Base-by-base conservation (phyloP, 495 filamentous ascomycete species). In the Cenococcum geophilum region DNA sequence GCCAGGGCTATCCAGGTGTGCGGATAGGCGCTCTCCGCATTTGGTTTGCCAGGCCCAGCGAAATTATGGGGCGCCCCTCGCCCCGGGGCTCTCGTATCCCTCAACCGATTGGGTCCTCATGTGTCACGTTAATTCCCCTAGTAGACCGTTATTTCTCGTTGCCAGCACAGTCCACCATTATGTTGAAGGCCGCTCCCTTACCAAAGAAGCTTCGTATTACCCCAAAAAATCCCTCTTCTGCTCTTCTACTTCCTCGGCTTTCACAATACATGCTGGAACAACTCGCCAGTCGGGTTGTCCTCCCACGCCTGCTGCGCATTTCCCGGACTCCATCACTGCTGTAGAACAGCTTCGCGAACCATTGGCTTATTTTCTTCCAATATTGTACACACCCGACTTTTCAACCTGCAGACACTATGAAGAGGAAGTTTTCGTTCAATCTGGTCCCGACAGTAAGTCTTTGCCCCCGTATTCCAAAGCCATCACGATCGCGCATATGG, bases 361-460 rank as follows among this genome's bases (percentile, higher is more conserved):
- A 25, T 32, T 32, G 20, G 21, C 25, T 16, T 32, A 8, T 52
- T 27, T 52, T 16, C 20, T 52, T 9, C 18, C 14, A 18, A 4
- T 23, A 52, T 18, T 32, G 49, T 32, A 23, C 49, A 20, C 49
- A 52, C 8, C 58, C 22, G 27, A 42, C 16, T 47, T 12, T 36
- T 48, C 8, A 23, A 12, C 18, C 42, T 27, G 45, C 60, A 59
- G 49, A 60, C 64, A 62, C 48, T 47, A 71, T 70, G 69, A 70
- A 70, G 60, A 60, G 71, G 21, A 71, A 71, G 55, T 73, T 73
- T 59, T 66, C 69, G 45, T 71, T 72, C 62, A 64, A 63, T 49
- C 63, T 73, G 18, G 58, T 69, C 49, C 67, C 66, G 23, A 57
- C 70, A 50, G 63, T 65, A 58, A 52, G 58, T 62, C 1, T 34